A percentile compares a stretch with the other conserved stretches of the same genome.
Conservation (phyloP, 2,329 filamentous ascomycete species). For the Emmonsiellopsis sp. region DNA sequence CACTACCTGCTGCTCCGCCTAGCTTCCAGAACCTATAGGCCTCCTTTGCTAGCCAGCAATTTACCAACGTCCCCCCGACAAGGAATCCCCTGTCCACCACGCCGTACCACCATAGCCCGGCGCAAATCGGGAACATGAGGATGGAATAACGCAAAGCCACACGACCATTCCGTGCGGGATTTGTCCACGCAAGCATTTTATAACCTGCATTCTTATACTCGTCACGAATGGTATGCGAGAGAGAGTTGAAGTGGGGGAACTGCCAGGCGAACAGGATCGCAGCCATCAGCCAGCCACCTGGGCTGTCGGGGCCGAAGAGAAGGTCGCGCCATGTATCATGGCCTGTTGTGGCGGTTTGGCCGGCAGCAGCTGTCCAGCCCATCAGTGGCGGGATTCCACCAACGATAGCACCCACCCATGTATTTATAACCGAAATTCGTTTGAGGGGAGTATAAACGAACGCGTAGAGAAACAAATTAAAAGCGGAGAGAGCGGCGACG, state of each 20-base stretch:
- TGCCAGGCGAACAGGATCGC: conserved; percentile 88
- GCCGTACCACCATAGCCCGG: conserved; percentile 65
- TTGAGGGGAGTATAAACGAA: conserved; percentile 91
- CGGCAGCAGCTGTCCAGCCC: conserved; percentile 94
- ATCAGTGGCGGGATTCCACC: conserved; percentile 92
- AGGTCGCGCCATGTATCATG: conserved; percentile 70
- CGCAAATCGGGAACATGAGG: conserved; percentile 75
- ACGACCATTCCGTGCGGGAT: conserved; percentile 73
- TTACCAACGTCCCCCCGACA: conserved; percentile 68
- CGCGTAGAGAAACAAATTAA: conserved; percentile 84
- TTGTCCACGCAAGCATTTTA: conserved; percentile 72
- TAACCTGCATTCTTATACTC: conserved; percentile 70
- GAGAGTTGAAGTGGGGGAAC: conserved; percentile 94
- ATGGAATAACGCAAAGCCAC: conserved; percentile 83
- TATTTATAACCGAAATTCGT: conserved; percentile 75
- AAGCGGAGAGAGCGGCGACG: conserved; percentile 70
- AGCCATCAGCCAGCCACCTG: conserved; percentile 84
- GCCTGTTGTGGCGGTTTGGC: conserved; percentile 64
- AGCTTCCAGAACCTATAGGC: conserved; percentile 72
- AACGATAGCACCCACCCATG: conserved; percentile 87
- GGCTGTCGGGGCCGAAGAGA: conserved; percentile 56
- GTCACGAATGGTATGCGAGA: conserved; percentile 78
- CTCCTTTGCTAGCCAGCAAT: conserved; percentile 74
- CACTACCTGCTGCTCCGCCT: conserved; percentile 69
- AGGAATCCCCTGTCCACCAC: conserved; percentile 84